These are phyloP conservation scores for Solanum habrochaites DNA, from an alignment of 257 asterid species.

Conservation along the genomic window DNA sequence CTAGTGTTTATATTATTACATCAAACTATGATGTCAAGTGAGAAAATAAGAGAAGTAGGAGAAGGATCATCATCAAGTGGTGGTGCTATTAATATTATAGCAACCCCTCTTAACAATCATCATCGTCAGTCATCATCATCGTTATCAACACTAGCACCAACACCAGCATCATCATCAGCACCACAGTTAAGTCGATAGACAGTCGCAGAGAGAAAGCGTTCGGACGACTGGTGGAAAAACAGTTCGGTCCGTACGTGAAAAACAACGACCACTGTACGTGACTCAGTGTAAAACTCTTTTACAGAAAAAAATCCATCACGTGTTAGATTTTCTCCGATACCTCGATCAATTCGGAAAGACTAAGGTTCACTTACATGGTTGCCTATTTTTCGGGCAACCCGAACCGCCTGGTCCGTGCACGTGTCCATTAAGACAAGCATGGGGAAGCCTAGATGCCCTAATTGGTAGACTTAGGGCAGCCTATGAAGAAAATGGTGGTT, in stretches of 20 bases:
- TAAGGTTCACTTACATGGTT: neutral
- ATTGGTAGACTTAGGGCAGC: conserved; percentile 5
- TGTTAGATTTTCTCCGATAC: neutral
- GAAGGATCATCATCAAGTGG: neutral
- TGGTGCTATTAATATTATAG: neutral
- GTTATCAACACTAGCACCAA: neutral
- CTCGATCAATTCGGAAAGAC: conserved; percentile 1
- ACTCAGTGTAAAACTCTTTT: neutral
- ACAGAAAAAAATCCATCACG: no score
- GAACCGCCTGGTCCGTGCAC: conserved; percentile 1
- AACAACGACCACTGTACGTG: neutral
- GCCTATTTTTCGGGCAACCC: neutral
- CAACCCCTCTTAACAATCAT: neutral
- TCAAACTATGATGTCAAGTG: neutral
- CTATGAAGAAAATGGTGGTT: conserved; percentile 1
- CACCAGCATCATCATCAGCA: neutral
- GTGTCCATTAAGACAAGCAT: conserved; percentile 6
- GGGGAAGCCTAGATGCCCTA: conserved; percentile 4
- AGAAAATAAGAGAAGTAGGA: neutral
- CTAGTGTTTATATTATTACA: neutral
- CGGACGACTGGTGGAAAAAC: conserved; percentile 1
- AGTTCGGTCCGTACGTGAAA: neutral
- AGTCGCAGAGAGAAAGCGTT: no score
- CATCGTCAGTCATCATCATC: neutral
- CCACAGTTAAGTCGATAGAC: neutral